phyloP scores from a whole-genome alignment of 441 rosid species.

The Populus trichocarpa region DNA sequence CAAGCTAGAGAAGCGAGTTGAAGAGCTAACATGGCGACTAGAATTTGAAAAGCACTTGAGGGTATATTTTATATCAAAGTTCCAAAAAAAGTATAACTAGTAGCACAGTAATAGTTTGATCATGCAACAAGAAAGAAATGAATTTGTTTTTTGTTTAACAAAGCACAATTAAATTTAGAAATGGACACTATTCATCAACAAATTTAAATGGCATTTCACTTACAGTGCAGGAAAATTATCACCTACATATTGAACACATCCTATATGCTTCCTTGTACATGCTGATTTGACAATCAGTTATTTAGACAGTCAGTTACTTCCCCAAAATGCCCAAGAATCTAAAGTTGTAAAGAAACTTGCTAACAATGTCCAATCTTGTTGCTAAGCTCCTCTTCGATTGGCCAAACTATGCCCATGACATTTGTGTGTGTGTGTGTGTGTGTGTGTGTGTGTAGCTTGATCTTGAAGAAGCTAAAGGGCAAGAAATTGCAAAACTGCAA shows the following conservation, averaged over 20 bases:
- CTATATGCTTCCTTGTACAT: neutral
- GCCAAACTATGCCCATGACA: neutral
- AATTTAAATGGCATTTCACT: neutral
- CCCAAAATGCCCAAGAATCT: neutral
- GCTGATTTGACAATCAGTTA: neutral
- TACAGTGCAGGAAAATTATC: neutral
- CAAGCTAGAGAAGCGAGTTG: slow-evolving; percentile 76
- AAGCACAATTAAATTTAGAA: neutral
- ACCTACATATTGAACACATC: neutral
- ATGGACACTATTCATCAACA: neutral
- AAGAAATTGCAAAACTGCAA: slow-evolving; percentile 53
- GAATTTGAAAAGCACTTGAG: slow-evolving; percentile 63
- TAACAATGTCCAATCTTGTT: neutral
- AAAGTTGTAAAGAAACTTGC: neutral
- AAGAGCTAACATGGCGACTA: slow-evolving; percentile 68
- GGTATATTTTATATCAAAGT: slow-evolving; percentile 31
- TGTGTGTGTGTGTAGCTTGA: slow-evolving; percentile 37
- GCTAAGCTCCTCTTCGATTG: neutral
- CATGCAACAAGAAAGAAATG: neutral
- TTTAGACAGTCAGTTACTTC: neutral
- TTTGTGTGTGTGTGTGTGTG: neutral
- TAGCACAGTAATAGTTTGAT: neutral
- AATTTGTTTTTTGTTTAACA: neutral
- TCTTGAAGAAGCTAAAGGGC: slow-evolving; percentile 68
- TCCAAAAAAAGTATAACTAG: neutral